These are phyloP conservation scores for Ascochyta fabae DNA, from an alignment of 2,329 filamentous ascomycete genomes.

Conservation along the genomic window DNA sequence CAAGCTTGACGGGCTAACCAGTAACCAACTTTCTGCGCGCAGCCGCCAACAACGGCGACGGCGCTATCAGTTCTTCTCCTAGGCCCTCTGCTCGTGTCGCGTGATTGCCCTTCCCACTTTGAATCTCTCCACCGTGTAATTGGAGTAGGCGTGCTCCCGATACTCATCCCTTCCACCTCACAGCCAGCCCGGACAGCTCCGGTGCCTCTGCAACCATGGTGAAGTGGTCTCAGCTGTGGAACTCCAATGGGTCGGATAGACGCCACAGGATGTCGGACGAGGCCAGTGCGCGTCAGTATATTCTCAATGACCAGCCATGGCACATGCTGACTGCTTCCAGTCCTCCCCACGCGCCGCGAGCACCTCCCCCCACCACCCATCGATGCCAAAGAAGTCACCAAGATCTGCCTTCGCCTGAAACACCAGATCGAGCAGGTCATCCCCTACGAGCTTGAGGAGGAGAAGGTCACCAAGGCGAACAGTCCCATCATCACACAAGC, in stretches of 20 bases:
- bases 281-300: slow-evolving; percentile 46
- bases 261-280: slow-evolving; percentile 52
- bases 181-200: background rate
- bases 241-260: slow-evolving; percentile 46
- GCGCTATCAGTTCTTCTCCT: slow-evolving; percentile 8
- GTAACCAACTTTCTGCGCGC: slow-evolving; percentile 16
- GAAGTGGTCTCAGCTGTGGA: slow-evolving; percentile 48
- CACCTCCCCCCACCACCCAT: slow-evolving; percentile 70
- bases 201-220: slow-evolving; percentile 42
- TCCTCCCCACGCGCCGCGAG: slow-evolving; percentile 70
- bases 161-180: background rate
- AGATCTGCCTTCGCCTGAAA: slow-evolving; percentile 85
- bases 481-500: slow-evolving; percentile 81
- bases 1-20: slow-evolving; percentile 10
- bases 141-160: background rate
- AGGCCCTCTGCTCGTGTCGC: slow-evolving; percentile 3
- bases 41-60: slow-evolving; percentile 10
- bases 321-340: slow-evolving; percentile 48
- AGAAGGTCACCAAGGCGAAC: slow-evolving; percentile 77
- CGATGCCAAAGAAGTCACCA: slow-evolving; percentile 81
- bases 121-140: background rate
- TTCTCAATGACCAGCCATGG: background rate
- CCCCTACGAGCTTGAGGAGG: slow-evolving; percentile 85
- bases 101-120: background rate
- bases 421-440: slow-evolving; percentile 89